Conservation (phyloP, 2,329 filamentous ascomycete species). For the Capronia coronata region DNA sequence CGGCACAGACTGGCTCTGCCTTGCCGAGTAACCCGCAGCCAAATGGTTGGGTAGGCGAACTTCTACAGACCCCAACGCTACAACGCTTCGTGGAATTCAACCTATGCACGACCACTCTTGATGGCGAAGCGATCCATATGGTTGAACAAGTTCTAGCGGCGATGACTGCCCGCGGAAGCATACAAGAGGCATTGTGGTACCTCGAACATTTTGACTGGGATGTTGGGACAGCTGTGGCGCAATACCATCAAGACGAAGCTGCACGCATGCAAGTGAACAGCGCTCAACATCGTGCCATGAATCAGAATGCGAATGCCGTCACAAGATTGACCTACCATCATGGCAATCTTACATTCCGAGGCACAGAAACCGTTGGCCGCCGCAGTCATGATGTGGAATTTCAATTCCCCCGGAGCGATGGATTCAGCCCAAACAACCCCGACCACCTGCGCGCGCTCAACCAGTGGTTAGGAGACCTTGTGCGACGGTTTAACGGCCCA, state of each 20-base stretch:
- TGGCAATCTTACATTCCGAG: background rate
- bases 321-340: background rate
- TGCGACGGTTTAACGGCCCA: background rate
- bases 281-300: background rate
- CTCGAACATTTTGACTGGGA: constrained; percentile 10
- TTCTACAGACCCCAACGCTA: background rate
- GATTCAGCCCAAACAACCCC: constrained; percentile 2
- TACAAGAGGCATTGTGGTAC: constrained; percentile 15
- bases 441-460: constrained; percentile 10
- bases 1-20: too few species aligned
- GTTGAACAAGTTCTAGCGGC: constrained; percentile 1
- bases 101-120: background rate
- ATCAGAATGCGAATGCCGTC: background rate
- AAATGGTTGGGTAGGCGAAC: background rate
- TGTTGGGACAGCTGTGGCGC: constrained; percentile 2
- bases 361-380: background rate
- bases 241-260: constrained; percentile 7
- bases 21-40: too few species aligned
- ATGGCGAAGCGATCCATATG: background rate
- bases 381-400: background rate
- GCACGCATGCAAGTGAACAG: background rate
- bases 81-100: constrained; percentile 1
- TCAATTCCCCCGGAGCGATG: background rate
- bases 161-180: background rate
- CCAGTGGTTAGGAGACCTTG: constrained; percentile 6